phyloP scores from a whole-genome alignment of 306 rosid species.

The Spatholobus suberectus region DNA sequence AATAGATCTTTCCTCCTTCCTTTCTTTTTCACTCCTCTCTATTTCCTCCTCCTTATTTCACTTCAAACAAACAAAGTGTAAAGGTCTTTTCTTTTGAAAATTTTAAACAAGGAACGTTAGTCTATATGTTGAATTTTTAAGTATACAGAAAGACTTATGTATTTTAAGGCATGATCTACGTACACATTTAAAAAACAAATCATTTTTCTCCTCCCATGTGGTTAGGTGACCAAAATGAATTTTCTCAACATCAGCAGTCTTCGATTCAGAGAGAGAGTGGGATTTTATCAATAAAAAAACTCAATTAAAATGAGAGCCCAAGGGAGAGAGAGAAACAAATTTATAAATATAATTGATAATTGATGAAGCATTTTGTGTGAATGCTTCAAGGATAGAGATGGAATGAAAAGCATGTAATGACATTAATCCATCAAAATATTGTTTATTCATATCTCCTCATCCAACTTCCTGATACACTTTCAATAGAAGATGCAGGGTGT shows the following conservation, averaged over 20 bases:
- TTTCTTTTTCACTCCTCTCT: no score
- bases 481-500: background rate
- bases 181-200: background rate
- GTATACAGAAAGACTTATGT: background rate
- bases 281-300: background rate
- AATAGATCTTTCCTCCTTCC: no score
- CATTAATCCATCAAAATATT: background rate
- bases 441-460: background rate
- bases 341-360: background rate
- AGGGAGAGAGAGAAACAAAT: background rate
- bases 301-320: background rate
- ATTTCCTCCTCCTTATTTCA: no score
- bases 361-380: background rate
- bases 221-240: background rate
- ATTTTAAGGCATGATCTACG: background rate
- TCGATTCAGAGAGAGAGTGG: background rate
- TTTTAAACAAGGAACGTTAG: background rate
- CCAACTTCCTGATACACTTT: no score
- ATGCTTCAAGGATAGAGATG: background rate
- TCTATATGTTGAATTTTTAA: background rate
- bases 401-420: background rate
- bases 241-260: background rate
- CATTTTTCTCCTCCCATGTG: background rate
- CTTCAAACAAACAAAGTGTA: no score
- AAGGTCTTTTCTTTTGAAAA: no score